Conservation (phyloP, 352 stramenopile genomes). For the Phytophthora multivora region DNA sequence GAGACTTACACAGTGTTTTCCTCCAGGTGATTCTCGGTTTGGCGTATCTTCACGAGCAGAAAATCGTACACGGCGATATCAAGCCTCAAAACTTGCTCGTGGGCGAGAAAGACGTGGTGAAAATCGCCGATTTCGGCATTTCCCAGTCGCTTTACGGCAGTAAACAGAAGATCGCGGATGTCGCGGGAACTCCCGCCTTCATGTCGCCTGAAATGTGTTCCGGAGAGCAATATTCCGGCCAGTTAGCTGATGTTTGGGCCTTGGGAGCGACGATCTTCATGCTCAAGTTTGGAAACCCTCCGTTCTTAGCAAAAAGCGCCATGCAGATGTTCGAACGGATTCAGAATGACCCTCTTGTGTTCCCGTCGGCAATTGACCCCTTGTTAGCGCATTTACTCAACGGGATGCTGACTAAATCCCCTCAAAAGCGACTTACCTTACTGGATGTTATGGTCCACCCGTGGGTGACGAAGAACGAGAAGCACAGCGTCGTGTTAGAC, state of each 20-base stretch:
- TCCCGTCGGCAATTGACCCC: slow-evolving; percentile 59
- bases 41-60: slow-evolving; percentile 89
- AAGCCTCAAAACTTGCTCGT: slow-evolving; percentile 91
- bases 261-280: slow-evolving; percentile 91
- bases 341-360: slow-evolving; percentile 73
- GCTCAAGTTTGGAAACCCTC: slow-evolving; percentile 86
- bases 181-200: slow-evolving; percentile 90
- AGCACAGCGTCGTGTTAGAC: slow-evolving; percentile 28
- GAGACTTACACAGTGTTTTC: slow-evolving; percentile 74
- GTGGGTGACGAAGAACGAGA: slow-evolving; percentile 81
- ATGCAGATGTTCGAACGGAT: slow-evolving; percentile 91
- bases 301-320: slow-evolving; percentile 90
- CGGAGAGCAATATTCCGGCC: slow-evolving; percentile 79
- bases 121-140: slow-evolving; percentile 93
- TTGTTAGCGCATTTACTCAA: slow-evolving; percentile 58
- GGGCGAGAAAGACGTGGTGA: slow-evolving; percentile 86
- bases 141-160: slow-evolving; percentile 84
- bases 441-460: slow-evolving; percentile 74
- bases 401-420: slow-evolving; percentile 73
- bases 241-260: slow-evolving; percentile 92
- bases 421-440: slow-evolving; percentile 59
- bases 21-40: slow-evolving; percentile 82
- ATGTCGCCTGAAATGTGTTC: slow-evolving; percentile 94
- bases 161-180: slow-evolving; percentile 80
- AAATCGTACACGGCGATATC: slow-evolving; percentile 88